Conservation (phyloP, 129 eudicot species). For the Tanacetum coccineum region DNA sequence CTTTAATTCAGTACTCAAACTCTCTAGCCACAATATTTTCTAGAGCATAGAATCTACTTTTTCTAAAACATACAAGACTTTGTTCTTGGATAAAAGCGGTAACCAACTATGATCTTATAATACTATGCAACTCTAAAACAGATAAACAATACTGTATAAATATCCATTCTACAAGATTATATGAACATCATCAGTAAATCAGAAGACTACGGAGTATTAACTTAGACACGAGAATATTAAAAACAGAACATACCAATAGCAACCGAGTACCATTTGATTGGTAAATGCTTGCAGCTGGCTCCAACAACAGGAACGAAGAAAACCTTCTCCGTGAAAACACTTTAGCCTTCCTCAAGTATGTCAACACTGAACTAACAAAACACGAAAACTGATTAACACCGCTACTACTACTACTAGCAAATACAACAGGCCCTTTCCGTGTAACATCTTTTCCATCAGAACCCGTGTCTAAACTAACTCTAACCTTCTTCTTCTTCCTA, state of each 20-base stretch:
- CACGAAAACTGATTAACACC: conserved; percentile 26
- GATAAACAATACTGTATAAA: not conserved
- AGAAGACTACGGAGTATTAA: not conserved
- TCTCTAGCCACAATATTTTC: not conserved
- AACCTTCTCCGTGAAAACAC: conserved; percentile 28
- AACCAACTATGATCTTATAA: not conserved
- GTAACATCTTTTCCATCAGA: conserved; percentile 18
- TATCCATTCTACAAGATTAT: not conserved
- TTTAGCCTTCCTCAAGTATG: conserved; percentile 39
- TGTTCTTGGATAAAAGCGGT: not conserved
- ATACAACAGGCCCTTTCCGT: conserved; percentile 19
- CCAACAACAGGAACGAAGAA: conserved; percentile 39
- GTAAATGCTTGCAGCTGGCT: conserved; percentile 33
- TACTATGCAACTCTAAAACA: not conserved
- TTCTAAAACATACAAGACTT: not conserved
- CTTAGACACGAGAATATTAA: not conserved
- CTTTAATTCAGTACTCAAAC: not conserved
- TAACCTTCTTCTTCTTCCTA: conserved; percentile 29
- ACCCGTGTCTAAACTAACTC: conserved; percentile 8
- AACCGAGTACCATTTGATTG: conserved; percentile 37
- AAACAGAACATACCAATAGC: conserved; percentile 39
- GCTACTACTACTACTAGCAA: conserved; percentile 10
- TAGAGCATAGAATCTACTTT: not conserved
- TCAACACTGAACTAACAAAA: conserved; percentile 39
- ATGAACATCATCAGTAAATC: conserved; percentile 7